Evolutionary conservation across 768 basidiomycete genomes (phyloP), one percentile per base, ranked within the genome.

Genomic region (Trametopsis cervina): DNA sequence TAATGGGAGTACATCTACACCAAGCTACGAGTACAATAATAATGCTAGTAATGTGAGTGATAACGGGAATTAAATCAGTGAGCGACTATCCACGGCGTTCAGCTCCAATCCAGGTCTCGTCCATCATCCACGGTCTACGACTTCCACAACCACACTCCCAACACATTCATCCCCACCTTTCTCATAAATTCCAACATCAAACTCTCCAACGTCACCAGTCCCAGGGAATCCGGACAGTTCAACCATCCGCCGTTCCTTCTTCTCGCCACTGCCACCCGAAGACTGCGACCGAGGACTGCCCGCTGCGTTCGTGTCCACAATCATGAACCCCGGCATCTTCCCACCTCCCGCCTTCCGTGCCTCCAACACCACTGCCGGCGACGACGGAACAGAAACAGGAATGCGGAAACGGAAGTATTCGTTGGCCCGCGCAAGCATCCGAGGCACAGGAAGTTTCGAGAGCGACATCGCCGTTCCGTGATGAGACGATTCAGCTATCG

Each of bases 371-470:
- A 66, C 66, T 40, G 61, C 46, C 37, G 36, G 21, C 15, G 39
- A 12, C 35, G 25, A 54, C 27, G 56, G 44, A 26, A 56, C 50
- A 33, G 57, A 65, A 39, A 81, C 61, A 21, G 72, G 69, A 40
- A 83, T 71, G 47, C 71, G 68, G 62, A 81, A 81, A 54, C 69
- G 73, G 70, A 84, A 83, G 52, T 63, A 69, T 54, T 83, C 80
- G 20, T 78, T 80, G 2, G 69, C 63, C 25, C 81, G 73, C 25
- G 77, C 71, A 49, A 83, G 59, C 55, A 77, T 75, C 29, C 75
- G 68, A 25, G 57, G 45, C 10, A 57, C 57, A 47, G 48, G 44
- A 18, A 54, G 48, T 15, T 33, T 33, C 29, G 29, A 33, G 9
- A 33, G 15, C 9, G 7, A 7, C 29, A 33, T 33, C 29, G 29